A percentile compares a stretch with the other conserved stretches of the same genome.
phyloP scores from a whole-genome alignment of 345 rosid genomes.

The Theobroma cacao region DNA sequence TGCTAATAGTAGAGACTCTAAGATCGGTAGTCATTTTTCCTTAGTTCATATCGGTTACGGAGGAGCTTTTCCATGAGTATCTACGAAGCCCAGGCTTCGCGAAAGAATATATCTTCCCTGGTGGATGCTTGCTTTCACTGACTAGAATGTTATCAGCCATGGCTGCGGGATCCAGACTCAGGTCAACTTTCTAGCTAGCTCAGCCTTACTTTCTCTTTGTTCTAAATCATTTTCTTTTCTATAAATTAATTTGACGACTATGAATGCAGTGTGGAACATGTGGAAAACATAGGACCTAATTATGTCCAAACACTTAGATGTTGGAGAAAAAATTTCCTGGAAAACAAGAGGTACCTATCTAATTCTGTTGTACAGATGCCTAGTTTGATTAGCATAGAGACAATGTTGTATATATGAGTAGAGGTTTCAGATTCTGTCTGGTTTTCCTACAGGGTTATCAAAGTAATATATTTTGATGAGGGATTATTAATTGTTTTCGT shows the following conservation, averaged over 20 bases:
- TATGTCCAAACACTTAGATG: constrained; percentile 63
- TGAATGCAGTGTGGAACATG: constrained; percentile 66
- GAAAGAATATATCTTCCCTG: constrained; percentile 90
- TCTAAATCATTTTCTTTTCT: not conserved
- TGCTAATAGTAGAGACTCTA: constrained; percentile 1
- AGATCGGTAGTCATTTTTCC: not conserved
- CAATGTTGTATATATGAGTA: too few species aligned
- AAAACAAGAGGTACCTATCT: constrained; percentile 54
- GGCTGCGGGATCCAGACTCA: constrained; percentile 68
- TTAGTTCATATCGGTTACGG: constrained; percentile 82
- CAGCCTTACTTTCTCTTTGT: not conserved
- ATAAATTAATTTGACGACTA: not conserved
- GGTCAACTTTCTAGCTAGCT: too few species aligned
- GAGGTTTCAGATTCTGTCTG: too few species aligned
- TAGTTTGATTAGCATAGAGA: too few species aligned
- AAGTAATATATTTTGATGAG: too few species aligned
- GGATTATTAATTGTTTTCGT: not conserved
- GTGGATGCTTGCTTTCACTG: constrained; percentile 75
- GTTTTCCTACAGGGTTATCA: too few species aligned
- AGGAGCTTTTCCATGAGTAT: constrained; percentile 64
- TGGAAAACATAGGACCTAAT: constrained; percentile 76
- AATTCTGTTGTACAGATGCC: too few species aligned
- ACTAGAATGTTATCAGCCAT: constrained; percentile 69
- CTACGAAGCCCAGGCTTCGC: constrained; percentile 72
- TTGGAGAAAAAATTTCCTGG: constrained; percentile 82